phyloP scores from a whole-genome alignment of 805 yeast species.

The Vanderwaltozyma verrucispora region DNA sequence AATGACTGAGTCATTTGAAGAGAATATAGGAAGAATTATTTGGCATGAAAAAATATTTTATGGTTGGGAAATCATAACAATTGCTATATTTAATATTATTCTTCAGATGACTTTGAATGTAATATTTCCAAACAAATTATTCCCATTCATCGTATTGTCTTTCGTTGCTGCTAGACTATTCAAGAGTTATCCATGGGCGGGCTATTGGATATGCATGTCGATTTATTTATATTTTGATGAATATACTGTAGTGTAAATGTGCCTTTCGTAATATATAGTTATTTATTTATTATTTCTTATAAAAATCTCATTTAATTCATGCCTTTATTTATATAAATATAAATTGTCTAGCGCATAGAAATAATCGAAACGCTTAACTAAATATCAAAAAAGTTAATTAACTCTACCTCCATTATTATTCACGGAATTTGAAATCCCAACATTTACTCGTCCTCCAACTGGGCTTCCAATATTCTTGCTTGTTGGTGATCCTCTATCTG shows the following conservation, averaged over 20 bases:
- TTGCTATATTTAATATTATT: conserved; percentile 6
- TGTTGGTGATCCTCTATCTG: conserved; percentile 4
- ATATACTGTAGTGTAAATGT: no score
- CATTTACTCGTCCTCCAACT: conserved; percentile 15
- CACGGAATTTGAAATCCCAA: conserved; percentile 15
- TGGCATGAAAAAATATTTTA: conserved; percentile 16
- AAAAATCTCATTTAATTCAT: no score
- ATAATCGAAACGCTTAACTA: no score
- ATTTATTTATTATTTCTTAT: no score
- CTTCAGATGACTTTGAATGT: conserved; percentile 7
- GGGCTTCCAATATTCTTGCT: conserved; percentile 7
- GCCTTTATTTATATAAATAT: no score
- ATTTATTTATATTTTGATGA: not conserved
- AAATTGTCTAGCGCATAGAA: no score
- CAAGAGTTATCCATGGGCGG: conserved; percentile 1
- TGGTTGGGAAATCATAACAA: conserved; percentile 24
- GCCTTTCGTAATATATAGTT: no score
- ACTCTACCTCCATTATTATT: conserved; percentile 4
- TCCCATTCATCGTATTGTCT: conserved; percentile 14
- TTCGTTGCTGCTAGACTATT: not conserved
- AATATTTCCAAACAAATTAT: conserved; percentile 6
- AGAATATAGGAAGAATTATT: conserved; percentile 25
- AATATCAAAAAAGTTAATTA: no score
- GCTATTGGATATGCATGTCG: not conserved
- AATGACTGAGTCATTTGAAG: conserved; percentile 32